phyloP scores from a whole-genome alignment of 805 yeast genomes.

The Wickerhamiella cacticola region DNA sequence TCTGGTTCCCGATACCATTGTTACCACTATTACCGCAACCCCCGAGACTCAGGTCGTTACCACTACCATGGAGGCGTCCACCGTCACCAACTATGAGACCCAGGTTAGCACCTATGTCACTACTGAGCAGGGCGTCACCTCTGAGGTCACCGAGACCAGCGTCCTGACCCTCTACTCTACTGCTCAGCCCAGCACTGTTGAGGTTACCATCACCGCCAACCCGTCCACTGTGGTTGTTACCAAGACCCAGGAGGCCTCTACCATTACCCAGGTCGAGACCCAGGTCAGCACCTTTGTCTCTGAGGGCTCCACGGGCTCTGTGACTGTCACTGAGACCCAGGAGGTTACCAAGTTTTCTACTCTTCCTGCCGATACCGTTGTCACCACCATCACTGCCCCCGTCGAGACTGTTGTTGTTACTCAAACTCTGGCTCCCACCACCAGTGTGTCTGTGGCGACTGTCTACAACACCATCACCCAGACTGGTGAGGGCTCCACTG shows the following conservation, averaged over 20 bases:
- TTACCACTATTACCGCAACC: neutral
- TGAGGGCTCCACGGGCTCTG: neutral
- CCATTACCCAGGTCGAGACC: neutral
- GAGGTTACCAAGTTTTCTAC: neutral
- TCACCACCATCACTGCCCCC: conserved; percentile 1
- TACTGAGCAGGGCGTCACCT: neutral
- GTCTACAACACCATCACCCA: neutral
- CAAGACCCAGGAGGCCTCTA: neutral
- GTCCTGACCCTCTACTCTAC: neutral
- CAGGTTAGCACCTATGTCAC: neutral
- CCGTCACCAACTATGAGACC: conserved; percentile 4
- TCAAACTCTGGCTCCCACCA: neutral
- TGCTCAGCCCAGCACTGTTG: neutral
- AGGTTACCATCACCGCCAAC: neutral
- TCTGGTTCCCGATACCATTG: neutral
- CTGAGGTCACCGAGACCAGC: neutral
- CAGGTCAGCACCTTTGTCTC: neutral
- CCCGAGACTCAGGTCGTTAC: conserved; percentile 2
- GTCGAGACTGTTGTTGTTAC: conserved; percentile 1
- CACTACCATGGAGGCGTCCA: conserved; percentile 1
- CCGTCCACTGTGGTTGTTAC: conserved; percentile 4
- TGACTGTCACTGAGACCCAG: neutral
- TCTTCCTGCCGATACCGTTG: neutral
- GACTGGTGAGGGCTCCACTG: conserved; percentile 1
- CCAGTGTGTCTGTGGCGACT: neutral